A percentile compares a stretch with the other conserved stretches of the same genome.
These are phyloP conservation scores for Melaleuca quinquenervia DNA, from an alignment of 345 rosid genomes.

Conservation along the genomic window DNA sequence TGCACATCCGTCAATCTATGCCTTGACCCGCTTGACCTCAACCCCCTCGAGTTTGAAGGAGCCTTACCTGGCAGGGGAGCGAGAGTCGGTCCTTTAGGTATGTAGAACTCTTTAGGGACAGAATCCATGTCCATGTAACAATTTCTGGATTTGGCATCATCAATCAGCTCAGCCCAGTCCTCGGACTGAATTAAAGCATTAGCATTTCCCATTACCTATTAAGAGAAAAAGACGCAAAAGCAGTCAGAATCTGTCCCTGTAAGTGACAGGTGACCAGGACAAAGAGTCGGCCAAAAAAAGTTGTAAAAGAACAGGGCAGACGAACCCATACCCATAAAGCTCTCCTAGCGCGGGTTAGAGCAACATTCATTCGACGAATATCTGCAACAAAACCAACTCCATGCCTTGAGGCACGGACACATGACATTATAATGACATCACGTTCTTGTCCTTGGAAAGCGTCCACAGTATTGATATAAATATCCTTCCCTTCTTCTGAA, in stretches of 20 bases:
- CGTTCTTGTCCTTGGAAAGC: conserved; percentile 99
- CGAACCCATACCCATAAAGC: conserved; percentile 78
- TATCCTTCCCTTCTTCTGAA: conserved; percentile 87
- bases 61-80: conserved; percentile 40
- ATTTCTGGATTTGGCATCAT: conserved; percentile 79
- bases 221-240: conserved; percentile 1
- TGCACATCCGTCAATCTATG: conserved; percentile 53
- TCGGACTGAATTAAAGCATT: conserved; percentile 72
- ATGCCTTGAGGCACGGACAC: conserved; percentile 92
- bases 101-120: conserved; percentile 62
- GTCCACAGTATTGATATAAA: conserved; percentile 93
- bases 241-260: background rate
- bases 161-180: conserved; percentile 87
- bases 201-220: conserved; percentile 96
- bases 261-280: background rate
- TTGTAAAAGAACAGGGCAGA: background rate
- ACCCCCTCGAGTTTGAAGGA: conserved; percentile 45
- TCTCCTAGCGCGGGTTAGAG: conserved; percentile 96
- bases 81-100: conserved; percentile 37
- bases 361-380: conserved; percentile 97
- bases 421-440: conserved; percentile 97
- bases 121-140: conserved; percentile 94
- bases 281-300: background rate
- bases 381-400: conserved; percentile 98
- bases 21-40: conserved; percentile 64